These are phyloP conservation scores for Russula ochroleuca DNA, from an alignment of 768 basidiomycete genomes.

Conservation along the genomic window DNA sequence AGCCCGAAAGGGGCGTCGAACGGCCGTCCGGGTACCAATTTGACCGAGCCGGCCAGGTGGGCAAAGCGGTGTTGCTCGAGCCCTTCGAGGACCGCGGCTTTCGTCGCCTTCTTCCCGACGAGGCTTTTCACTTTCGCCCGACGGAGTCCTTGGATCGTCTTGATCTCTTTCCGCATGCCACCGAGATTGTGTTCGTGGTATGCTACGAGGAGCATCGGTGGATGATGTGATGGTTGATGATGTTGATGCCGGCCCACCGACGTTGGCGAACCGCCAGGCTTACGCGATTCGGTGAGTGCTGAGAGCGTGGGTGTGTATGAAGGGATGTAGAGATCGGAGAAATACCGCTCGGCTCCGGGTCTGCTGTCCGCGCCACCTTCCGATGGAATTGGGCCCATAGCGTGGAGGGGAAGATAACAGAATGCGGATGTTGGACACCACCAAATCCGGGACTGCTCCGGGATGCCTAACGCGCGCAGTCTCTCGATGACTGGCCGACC, in stretches of 20 bases:
- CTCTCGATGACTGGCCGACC: background rate
- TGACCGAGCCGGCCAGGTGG: constrained; percentile 17
- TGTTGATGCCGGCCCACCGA: background rate
- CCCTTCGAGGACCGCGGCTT: background rate
- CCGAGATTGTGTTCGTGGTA: constrained; percentile 5
- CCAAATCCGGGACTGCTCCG: constrained; percentile 14
- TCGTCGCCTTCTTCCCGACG: background rate
- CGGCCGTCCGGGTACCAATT: background rate
- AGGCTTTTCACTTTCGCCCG: background rate
- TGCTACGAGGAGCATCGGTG: constrained; percentile 5
- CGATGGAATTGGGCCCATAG: constrained; percentile 19
- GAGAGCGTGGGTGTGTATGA: constrained; percentile 5
- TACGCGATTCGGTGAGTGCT: background rate
- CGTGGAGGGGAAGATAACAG: constrained; percentile 23
- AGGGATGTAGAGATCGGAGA: constrained; percentile 17
- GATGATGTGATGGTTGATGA: background rate
- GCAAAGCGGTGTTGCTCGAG: background rate
- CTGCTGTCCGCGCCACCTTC: background rate
- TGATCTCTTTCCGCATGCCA: constrained; percentile 1
- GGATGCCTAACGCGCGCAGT: constrained; percentile 1
- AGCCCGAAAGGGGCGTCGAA: constrained; percentile 9
- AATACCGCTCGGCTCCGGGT: background rate
- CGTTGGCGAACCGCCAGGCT: background rate
- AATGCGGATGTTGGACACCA: constrained; percentile 13
- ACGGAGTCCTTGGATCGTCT: background rate